A percentile compares a stretch with the other conserved stretches of the same genome.
Evolutionary conservation across 2,329 filamentous ascomycete species (phyloP).

Genomic region (Blastomyces parvus): DNA sequence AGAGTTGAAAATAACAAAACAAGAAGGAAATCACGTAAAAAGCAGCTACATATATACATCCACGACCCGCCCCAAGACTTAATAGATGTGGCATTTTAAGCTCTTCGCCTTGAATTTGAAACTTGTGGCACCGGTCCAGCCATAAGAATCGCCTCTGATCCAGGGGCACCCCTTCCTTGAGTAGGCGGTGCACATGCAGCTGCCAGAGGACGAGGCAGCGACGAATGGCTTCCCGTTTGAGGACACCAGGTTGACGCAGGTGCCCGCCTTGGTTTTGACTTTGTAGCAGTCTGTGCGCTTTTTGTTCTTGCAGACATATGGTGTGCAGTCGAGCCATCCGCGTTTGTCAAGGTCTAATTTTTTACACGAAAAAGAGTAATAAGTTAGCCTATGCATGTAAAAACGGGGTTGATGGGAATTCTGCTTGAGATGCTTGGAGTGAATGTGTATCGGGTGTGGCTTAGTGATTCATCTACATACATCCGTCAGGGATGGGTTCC

Average conservation of each 20-base stretch:
- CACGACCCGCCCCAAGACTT: background rate
- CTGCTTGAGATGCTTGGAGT: background rate
- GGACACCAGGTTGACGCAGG: slow-evolving; percentile 1
- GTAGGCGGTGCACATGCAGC: background rate
- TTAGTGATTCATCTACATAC: background rate
- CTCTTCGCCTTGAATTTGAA: background rate
- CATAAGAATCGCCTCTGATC: background rate
- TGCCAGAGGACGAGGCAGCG: background rate
- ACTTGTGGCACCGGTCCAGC: background rate
- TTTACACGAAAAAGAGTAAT: background rate
- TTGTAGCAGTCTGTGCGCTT: background rate
- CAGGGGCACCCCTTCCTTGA: background rate
- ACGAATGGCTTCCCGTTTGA: slow-evolving; percentile 3
- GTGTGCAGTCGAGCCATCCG: background rate
- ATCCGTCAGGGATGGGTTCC: background rate
- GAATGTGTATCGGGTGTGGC: background rate
- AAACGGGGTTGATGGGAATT: background rate
- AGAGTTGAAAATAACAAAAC: background rate
- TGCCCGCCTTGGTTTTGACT: background rate
- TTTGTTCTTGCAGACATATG: background rate
- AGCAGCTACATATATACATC: background rate
- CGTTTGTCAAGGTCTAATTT: background rate
- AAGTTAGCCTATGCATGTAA: background rate
- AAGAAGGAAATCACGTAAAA: background rate
- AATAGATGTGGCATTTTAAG: background rate